Evolutionary conservation across 345 rosid genomes (phyloP).

Genomic region (Linum lewisii): DNA sequence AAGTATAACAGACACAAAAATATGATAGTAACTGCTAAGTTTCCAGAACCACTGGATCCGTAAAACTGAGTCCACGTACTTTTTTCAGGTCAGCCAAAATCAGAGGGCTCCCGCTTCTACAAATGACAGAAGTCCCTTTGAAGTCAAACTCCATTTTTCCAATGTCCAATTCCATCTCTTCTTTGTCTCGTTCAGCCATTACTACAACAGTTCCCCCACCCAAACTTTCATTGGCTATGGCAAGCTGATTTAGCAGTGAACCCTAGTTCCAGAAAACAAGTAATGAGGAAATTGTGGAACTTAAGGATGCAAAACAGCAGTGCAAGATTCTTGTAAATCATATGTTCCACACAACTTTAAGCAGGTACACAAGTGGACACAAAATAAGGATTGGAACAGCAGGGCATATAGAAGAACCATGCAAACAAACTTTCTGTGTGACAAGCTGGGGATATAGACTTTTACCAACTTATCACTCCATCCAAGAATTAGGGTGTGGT

Average conservation of each 20-base stretch:
- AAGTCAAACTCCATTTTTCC: constrained; percentile 72
- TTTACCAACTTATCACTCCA: constrained; percentile 81
- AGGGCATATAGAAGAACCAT: no score
- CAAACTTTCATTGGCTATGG: constrained; percentile 65
- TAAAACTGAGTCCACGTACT: constrained; percentile 19
- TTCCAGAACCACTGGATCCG: constrained; percentile 1
- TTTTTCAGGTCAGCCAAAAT: constrained; percentile 65
- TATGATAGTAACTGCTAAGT: not conserved
- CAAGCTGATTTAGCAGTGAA: constrained; percentile 57
- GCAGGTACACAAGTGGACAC: no score
- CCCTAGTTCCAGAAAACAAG: constrained; percentile 31
- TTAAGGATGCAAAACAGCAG: not conserved
- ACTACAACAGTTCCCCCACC: constrained; percentile 69
- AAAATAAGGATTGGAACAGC: no score
- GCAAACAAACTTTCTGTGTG: not conserved
- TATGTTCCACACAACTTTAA: no score
- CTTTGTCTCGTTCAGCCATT: constrained; percentile 72
- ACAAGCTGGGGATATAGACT: constrained; percentile 13
- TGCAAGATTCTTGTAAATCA: no score
- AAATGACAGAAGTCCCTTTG: constrained; percentile 58
- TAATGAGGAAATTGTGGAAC: not conserved
- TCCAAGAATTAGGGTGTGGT: constrained; percentile 65
- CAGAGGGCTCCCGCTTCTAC: constrained; percentile 71
- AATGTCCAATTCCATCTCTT: constrained; percentile 78
- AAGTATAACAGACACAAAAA: not conserved